phyloP scores from a whole-genome alignment of 164 flowering plant species.

The Echeveria elegans region DNA sequence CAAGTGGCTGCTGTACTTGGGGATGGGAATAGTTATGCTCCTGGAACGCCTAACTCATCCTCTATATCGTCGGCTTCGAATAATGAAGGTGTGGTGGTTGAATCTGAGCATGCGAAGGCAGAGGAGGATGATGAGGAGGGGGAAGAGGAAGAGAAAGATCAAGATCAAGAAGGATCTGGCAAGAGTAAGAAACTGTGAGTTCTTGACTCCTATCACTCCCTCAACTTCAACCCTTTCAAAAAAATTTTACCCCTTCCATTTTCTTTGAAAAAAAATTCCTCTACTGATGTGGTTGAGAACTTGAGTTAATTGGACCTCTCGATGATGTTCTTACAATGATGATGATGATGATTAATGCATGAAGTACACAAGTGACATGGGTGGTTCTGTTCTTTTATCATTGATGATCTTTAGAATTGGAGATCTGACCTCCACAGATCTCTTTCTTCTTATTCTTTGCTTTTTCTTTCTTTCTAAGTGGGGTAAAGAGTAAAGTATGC shows the following conservation, averaged over 20 bases:
- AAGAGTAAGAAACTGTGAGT: slow-evolving; percentile 41
- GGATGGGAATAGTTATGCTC: slow-evolving; percentile 26
- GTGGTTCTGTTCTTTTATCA: not conserved
- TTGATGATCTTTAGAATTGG: not conserved
- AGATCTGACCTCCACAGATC: not conserved
- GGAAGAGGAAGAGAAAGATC: slow-evolving; percentile 24
- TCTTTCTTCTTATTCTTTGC: not conserved
- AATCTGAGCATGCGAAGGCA: slow-evolving; percentile 21
- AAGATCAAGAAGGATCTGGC: slow-evolving; percentile 11
- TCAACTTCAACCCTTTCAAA: not conserved
- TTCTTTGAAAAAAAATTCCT: no score
- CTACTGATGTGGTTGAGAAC: not conserved
- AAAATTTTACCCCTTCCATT: no score
- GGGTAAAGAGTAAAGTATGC: not conserved
- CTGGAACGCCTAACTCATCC: slow-evolving; percentile 49
- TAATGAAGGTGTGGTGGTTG: slow-evolving; percentile 19
- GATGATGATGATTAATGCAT: not conserved
- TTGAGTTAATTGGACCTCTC: not conserved
- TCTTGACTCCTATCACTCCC: not conserved
- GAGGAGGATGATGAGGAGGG: slow-evolving; percentile 19
- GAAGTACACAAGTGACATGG: not conserved
- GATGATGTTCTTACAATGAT: not conserved
- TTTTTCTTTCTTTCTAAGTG: not conserved
- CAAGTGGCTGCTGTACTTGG: slow-evolving; percentile 12
- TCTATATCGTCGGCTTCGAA: slow-evolving; percentile 43